Conservation (phyloP, 352 stramenopile species). For the Phytophthora pisi region DNA sequence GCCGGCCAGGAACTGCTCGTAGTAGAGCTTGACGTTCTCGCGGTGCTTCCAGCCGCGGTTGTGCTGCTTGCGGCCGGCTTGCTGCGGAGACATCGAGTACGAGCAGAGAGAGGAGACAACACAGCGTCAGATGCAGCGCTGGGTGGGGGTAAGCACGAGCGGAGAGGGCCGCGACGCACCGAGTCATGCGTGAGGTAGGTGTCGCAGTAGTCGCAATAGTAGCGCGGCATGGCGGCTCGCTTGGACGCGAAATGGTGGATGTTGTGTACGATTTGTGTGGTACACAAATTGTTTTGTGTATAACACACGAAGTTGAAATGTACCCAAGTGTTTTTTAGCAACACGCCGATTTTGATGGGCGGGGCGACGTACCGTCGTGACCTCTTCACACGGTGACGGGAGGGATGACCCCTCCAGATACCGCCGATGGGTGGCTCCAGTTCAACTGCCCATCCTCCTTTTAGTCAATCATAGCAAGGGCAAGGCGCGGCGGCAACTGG, state of each 20-base stretch:
- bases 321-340: constrained; percentile 6
- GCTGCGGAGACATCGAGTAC: constrained; percentile 39
- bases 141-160: neutral
- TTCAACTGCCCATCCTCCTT: constrained; percentile 19
- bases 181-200: constrained; percentile 96
- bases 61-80: constrained; percentile 93
- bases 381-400: neutral
- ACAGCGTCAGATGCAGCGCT: neutral
- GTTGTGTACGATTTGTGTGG: constrained; percentile 12
- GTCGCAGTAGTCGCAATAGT: constrained; percentile 96
- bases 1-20: constrained; percentile 87
- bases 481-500: constrained; percentile 12
- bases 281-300: neutral
- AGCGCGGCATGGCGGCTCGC: constrained; percentile 80
- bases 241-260: constrained; percentile 2
- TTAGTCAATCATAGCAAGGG: constrained; percentile 10
- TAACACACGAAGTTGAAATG: neutral
- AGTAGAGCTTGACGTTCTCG: constrained; percentile 95
- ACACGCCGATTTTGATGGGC: constrained; percentile 11
- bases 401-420: constrained; percentile 12
- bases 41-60: constrained; percentile 95
- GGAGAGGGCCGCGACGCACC: constrained; percentile 38
- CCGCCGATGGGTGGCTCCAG: constrained; percentile 18
- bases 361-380: constrained; percentile 9
- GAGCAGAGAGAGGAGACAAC: constrained; percentile 15